Conservation (phyloP, 2,329 filamentous ascomycete genomes). For the Domatiomyces catenatus region DNA sequence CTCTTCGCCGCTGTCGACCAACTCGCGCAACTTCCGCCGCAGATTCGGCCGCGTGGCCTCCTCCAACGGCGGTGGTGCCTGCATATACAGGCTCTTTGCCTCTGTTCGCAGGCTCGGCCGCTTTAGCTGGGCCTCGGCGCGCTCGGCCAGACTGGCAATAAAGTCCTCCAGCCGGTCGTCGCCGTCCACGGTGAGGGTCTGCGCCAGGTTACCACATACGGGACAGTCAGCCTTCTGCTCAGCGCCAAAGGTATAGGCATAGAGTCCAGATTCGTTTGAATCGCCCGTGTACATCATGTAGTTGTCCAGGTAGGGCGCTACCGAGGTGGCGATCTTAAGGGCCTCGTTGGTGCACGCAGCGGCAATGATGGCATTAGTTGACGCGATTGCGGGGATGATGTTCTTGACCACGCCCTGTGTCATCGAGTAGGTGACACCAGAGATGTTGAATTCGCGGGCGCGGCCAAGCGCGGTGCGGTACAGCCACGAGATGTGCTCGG, state of each 20-base stretch:
- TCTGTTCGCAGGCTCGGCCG: slow-evolving; percentile 73
- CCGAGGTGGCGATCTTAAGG: slow-evolving; percentile 75
- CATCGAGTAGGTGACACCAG: slow-evolving; percentile 84
- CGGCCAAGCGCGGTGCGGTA: slow-evolving; percentile 70
- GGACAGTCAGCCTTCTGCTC: slow-evolving; percentile 90
- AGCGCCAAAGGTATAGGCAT: slow-evolving; percentile 94
- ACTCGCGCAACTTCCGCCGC: slow-evolving; percentile 56
- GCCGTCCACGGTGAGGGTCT: slow-evolving; percentile 56
- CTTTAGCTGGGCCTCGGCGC: slow-evolving; percentile 84
- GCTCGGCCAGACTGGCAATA: slow-evolving; percentile 64
- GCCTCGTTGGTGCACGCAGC: slow-evolving; percentile 94
- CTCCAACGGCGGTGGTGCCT: slow-evolving; percentile 64
- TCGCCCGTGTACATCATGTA: slow-evolving; percentile 99
- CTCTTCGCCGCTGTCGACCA: slow-evolving; percentile 71
- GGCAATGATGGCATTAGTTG: slow-evolving; percentile 91
- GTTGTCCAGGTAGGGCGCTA: slow-evolving; percentile 71
- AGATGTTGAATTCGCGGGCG: slow-evolving; percentile 75
- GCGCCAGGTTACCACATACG: slow-evolving; percentile 73
- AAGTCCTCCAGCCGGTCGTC: slow-evolving; percentile 65
- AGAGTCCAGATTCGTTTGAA: slow-evolving; percentile 84
- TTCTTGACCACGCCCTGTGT: slow-evolving; percentile 98
- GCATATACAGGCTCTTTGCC: slow-evolving; percentile 79
- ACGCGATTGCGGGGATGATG: slow-evolving; percentile 96
- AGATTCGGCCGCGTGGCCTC: slow-evolving; percentile 74
- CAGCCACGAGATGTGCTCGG: slow-evolving; percentile 94